Percentiles rank a stretch among this genome's conserved stretches.
phyloP scores from a whole-genome alignment of 2,329 filamentous ascomycete species.

The Myriosclerotinia duriaeana region DNA sequence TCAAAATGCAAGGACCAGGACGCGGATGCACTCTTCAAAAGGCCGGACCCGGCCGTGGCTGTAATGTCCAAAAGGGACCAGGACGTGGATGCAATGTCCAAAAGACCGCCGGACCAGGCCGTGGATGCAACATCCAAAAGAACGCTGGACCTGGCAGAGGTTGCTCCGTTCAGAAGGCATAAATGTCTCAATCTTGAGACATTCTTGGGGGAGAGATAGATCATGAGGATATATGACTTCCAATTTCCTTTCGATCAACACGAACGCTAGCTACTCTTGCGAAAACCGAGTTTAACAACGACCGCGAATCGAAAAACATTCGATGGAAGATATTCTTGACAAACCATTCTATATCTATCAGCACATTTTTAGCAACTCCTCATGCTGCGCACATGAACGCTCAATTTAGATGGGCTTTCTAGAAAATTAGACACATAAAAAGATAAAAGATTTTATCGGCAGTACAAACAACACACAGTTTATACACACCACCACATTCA shows the following conservation, averaged over 20 bases:
- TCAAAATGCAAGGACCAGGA: slow-evolving; percentile 21
- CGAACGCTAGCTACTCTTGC: slow-evolving; percentile 11
- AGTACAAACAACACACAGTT: not conserved
- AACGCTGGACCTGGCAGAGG: slow-evolving; percentile 3
- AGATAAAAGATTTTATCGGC: slow-evolving; percentile 2
- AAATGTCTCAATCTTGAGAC: slow-evolving; percentile 6
- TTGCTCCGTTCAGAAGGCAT: slow-evolving; percentile 18
- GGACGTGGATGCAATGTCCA: slow-evolving; percentile 18
- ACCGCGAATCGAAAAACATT: not conserved
- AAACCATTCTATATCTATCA: not conserved
- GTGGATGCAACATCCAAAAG: slow-evolving; percentile 20
- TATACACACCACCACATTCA: slow-evolving; percentile 12
- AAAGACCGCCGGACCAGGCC: slow-evolving; percentile 9
- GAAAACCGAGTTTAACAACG: not conserved
- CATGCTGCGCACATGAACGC: slow-evolving; percentile 4
- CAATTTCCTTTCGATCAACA: not conserved
- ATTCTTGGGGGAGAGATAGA: slow-evolving; percentile 7
- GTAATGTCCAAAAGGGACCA: slow-evolving; percentile 17
- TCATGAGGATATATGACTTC: not conserved
- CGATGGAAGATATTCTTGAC: slow-evolving; percentile 4
- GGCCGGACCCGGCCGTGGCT: slow-evolving; percentile 10
- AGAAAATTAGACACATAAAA: slow-evolving; percentile 2
- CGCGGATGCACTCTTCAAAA: slow-evolving; percentile 20
- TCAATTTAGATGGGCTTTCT: slow-evolving; percentile 2
- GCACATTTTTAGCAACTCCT: not conserved